A percentile compares a stretch with the other conserved stretches of the same genome.
Evolutionary conservation across 2,329 filamentous ascomycete species (phyloP).

Genomic region (Aspergillus spinulosporus): DNA sequence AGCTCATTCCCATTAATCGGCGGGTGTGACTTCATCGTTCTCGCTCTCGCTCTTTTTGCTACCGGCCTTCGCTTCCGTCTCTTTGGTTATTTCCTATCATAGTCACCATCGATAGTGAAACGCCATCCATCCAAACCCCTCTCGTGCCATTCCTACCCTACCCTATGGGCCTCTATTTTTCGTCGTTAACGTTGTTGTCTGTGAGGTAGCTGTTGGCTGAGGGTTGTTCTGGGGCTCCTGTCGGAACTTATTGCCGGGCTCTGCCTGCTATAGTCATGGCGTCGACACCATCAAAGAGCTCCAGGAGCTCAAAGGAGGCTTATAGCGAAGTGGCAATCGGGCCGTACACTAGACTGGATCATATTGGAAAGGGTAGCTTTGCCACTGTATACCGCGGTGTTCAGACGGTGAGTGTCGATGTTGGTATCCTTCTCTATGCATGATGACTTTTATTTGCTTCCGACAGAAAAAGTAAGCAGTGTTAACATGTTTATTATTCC

Average conservation of each 20-base stretch:
- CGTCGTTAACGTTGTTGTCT: conserved; percentile 28
- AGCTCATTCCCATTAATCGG: not conserved
- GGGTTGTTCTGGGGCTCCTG: conserved; percentile 24
- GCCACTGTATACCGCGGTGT: conserved; percentile 88
- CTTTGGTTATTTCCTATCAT: not conserved
- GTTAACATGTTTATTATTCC: conserved; percentile 12
- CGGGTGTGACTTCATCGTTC: not conserved
- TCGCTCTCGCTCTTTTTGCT: not conserved
- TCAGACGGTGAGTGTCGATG: conserved; percentile 69
- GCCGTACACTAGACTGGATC: conserved; percentile 76
- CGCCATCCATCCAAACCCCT: not conserved
- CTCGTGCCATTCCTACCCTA: conserved; percentile 20
- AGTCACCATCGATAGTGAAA: conserved; percentile 3
- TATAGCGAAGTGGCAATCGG: conserved; percentile 57
- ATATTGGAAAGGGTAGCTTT: conserved; percentile 97
- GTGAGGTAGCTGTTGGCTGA: conserved; percentile 41
- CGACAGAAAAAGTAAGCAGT: not conserved
- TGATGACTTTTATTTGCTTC: not conserved
- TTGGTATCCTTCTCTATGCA: not conserved
- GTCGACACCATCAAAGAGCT: conserved; percentile 39
- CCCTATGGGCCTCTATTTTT: conserved; percentile 37
- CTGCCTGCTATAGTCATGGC: conserved; percentile 42
- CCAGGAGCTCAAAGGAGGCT: conserved; percentile 41
- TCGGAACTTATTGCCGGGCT: conserved; percentile 19
- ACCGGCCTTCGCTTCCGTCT: not conserved